A percentile compares a stretch with the other conserved stretches of the same genome.
Conservation (phyloP, 2,329 filamentous ascomycete species). For the Colletotrichum musae region DNA sequence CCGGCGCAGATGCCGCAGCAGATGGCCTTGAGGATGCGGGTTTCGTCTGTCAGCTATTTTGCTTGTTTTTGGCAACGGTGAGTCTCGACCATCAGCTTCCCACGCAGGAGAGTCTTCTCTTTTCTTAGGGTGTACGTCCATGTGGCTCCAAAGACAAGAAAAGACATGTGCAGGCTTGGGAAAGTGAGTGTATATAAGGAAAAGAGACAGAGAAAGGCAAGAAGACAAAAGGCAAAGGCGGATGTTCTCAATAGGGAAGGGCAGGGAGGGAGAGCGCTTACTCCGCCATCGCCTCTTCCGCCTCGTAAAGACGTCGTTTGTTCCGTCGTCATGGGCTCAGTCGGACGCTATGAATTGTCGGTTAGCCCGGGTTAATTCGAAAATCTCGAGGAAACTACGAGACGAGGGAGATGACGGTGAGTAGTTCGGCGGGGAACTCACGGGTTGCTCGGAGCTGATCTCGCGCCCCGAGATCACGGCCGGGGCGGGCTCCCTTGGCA, state of each 20-base stretch:
- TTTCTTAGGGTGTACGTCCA: background rate
- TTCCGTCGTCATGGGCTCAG: constrained; percentile 53
- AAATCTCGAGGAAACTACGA: background rate
- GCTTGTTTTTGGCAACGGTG: background rate
- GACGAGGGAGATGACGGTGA: background rate
- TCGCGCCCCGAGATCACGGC: constrained; percentile 46
- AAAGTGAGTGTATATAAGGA: background rate
- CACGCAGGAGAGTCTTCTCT: background rate
- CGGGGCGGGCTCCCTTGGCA: constrained; percentile 52
- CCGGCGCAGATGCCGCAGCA: constrained; percentile 59
- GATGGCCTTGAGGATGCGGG: constrained; percentile 48
- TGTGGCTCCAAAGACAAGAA: constrained; percentile 11
- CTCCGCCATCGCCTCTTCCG: constrained; percentile 52
- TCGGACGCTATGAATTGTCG: constrained; percentile 46
- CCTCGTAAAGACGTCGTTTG: constrained; percentile 50
- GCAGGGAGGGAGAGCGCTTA: constrained; percentile 45
- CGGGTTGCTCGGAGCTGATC: constrained; percentile 52
- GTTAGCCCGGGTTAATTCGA: constrained; percentile 1
- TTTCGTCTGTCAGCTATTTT: constrained; percentile 22
- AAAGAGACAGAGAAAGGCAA: constrained; percentile 6
- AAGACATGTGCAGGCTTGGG: constrained; percentile 6
- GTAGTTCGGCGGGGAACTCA: constrained; percentile 44
- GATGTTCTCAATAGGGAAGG: background rate
- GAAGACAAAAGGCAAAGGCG: background rate
- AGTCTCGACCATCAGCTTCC: constrained; percentile 27